Conservation (phyloP, 2,329 filamentous ascomycete genomes). For the Talaromyces marneffei region DNA sequence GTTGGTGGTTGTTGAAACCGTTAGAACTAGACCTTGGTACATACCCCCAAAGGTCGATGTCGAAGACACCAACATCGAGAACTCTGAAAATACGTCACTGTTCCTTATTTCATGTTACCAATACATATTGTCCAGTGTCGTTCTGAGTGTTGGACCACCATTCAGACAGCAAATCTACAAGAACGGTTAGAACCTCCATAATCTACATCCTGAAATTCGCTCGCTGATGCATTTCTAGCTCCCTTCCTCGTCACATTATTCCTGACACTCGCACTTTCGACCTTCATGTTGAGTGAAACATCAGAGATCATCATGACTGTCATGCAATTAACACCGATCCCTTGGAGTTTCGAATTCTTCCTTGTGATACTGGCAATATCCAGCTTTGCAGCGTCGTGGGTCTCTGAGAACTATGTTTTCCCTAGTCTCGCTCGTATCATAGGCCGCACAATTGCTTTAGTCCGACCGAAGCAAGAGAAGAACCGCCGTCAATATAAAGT, state of each 20-base stretch:
- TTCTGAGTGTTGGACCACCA: constrained; percentile 84
- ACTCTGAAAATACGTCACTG: constrained; percentile 87
- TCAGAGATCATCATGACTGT: constrained; percentile 61
- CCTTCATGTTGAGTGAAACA: constrained; percentile 76
- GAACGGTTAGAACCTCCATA: constrained; percentile 59
- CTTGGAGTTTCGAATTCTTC: constrained; percentile 64
- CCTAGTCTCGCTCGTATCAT: constrained; percentile 61
- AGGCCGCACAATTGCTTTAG: constrained; percentile 54
- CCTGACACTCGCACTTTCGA: constrained; percentile 59
- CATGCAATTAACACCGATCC: constrained; percentile 83
- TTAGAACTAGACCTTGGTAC: constrained; percentile 79
- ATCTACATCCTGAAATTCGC: constrained; percentile 4
- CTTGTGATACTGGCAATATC: constrained; percentile 63
- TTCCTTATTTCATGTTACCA: constrained; percentile 91
- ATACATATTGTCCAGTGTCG: constrained; percentile 84
- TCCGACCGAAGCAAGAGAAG: constrained; percentile 59
- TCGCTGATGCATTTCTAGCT: constrained; percentile 46
- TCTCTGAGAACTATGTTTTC: constrained; percentile 66
- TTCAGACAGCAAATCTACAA: constrained; percentile 74
- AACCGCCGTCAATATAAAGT: constrained; percentile 84
- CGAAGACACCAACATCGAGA: constrained; percentile 77
- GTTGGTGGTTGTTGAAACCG: constrained; percentile 64
- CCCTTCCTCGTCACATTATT: constrained; percentile 78
- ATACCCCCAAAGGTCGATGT: constrained; percentile 70
- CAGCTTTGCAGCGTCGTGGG: constrained; percentile 65